Percentiles rank a stretch among this genome's conserved stretches.
Conservation (phyloP, 257 asterid species). For the Avicennia marina region DNA sequence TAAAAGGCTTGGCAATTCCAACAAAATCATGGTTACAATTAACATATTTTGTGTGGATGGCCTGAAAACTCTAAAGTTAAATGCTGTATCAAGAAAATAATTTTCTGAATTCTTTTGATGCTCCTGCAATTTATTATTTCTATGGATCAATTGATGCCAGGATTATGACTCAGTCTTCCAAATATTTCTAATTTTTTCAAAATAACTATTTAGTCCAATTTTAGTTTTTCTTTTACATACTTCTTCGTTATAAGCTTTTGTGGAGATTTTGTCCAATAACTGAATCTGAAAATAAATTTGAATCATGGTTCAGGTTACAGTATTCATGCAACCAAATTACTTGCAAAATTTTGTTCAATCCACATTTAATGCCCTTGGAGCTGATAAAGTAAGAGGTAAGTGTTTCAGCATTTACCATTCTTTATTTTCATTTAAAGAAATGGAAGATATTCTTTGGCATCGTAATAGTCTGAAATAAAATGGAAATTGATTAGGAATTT, state of each 20-base stretch:
- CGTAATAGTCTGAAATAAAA: slow-evolving; percentile 4
- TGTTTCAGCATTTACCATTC: slow-evolving; percentile 10
- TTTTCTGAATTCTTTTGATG: background rate
- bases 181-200: background rate
- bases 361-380: slow-evolving; percentile 86
- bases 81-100: slow-evolving; percentile 5
- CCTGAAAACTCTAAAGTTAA: no score
- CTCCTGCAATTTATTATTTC: background rate
- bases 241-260: background rate
- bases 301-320: slow-evolving; percentile 73
- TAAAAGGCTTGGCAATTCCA: no score
- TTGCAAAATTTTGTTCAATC: slow-evolving; percentile 88
- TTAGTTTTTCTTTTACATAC: background rate
- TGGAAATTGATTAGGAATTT: background rate
- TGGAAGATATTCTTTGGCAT: background rate
- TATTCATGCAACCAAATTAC: slow-evolving; percentile 81
- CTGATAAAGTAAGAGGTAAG: slow-evolving; percentile 71
- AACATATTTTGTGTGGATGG: no score
- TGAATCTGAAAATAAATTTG: slow-evolving; percentile 23
- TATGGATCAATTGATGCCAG: background rate
- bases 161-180: background rate
- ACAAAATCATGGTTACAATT: no score
- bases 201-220: background rate
- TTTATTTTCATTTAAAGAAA: slow-evolving; percentile 4
- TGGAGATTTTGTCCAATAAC: background rate